Evolutionary conservation across 148 eudicot species (phyloP).

Genomic region (Chenopodium album): DNA sequence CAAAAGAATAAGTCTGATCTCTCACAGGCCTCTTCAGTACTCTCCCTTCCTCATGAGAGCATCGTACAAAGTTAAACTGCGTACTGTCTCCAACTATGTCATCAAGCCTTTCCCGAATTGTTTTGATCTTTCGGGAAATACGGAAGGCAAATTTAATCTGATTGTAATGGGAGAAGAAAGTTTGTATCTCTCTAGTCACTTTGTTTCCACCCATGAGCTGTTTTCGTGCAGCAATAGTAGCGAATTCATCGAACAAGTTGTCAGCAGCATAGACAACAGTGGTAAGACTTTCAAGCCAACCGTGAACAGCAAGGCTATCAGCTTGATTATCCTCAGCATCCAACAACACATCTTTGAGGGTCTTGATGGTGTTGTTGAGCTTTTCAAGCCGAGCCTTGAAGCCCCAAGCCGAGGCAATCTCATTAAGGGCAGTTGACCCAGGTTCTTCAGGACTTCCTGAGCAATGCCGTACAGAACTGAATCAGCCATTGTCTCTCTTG

Average conservation of each 20-base stretch:
- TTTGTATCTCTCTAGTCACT: background rate
- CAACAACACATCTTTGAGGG: too few relatives aligned
- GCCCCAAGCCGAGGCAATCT: too few relatives aligned
- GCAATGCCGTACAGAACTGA: too few relatives aligned
- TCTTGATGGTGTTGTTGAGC: too few relatives aligned
- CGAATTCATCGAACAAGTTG: constrained; percentile 23
- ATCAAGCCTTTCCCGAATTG: background rate
- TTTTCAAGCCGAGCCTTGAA: too few relatives aligned
- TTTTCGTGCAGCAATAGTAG: background rate
- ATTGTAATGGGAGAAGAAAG: constrained; percentile 10
- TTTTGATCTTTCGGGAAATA: background rate
- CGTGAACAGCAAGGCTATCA: background rate
- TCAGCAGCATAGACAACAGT: constrained; percentile 18
- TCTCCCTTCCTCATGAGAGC: background rate
- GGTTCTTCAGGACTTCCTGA: too few relatives aligned
- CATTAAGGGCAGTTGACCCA: too few relatives aligned
- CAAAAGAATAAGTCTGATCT: background rate
- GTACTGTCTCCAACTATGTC: background rate
- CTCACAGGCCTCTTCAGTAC: background rate
- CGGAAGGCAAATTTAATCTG: background rate
- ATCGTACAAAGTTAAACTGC: background rate
- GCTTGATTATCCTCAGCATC: constrained; percentile 30
- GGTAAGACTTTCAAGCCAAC: constrained; percentile 26
- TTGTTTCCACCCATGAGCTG: background rate
- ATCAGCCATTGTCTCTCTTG: too few relatives aligned